Evolutionary conservation across 805 yeast genomes (phyloP), one percentile per base, ranked within the genome.

Genomic region (Candida ponderosae): DNA sequence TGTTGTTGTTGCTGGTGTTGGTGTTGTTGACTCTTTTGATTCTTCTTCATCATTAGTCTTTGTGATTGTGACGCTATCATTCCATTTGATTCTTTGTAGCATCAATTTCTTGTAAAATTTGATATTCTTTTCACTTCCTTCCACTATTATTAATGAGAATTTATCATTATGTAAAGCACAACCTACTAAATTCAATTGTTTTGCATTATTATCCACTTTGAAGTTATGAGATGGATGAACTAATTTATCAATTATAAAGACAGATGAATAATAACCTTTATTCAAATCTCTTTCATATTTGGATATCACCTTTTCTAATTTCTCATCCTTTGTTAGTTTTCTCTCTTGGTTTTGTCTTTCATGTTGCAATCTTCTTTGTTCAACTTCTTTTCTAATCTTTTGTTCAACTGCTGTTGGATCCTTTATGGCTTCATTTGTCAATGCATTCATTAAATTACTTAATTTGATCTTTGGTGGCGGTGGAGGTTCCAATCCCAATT

Each of bases 361-460:
- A 59, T 93, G 99, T 29, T 61, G 57, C 13, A 59, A 44, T 26
- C 61, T 63, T 23, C 98, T 65, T 32, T 74, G 72, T 29, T 70
- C 77, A 4, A 87, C 81, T 42, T 89, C 93, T 18, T 63, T 57
- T 32, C 73, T 66, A 0, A 93, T 96, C 35, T 68, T 59, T 56
- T 68, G 65, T 51, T 90, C 98, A 46, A 88, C 80, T 4, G 76
- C 76, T 0, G 97, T 90, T 1, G 98, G 97, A 53, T 93, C 95
- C 41, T 73, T 68, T 34, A 89, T 81, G 6, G 93, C 86, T 40
- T 85, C 94, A 47, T 84, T 77, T 3, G 97, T 85, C 34, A 83
- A 63, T 0, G 87, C 95, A 48, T 72, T 81, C 88, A 87, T 85
- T 57, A 93, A 68, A 54, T 90, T 93, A 31, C 81, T 75, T 32